phyloP scores from a whole-genome alignment of 768 basidiomycete species.

The Strobilomyces dryophilus region DNA sequence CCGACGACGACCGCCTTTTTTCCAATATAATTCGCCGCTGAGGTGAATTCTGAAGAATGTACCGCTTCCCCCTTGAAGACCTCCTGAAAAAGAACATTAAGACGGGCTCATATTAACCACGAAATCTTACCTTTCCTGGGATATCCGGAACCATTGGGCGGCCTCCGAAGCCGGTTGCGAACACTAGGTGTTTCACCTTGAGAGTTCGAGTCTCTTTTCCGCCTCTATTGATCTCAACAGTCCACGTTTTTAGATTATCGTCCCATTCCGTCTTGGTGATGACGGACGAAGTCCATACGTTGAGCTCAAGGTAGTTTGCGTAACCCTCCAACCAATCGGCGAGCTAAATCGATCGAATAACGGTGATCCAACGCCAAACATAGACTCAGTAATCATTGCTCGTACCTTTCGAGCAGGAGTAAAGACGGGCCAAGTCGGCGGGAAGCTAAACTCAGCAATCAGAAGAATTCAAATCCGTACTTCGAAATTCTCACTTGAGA shows the following conservation, averaged over 20 bases:
- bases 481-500: conserved; percentile 36
- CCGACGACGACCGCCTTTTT: conserved; percentile 68
- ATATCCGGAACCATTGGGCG: conserved; percentile 42
- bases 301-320: conserved; percentile 53
- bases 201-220: conserved; percentile 33
- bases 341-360: conserved; percentile 35
- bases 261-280: conserved; percentile 39
- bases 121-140: conserved; percentile 36
- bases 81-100: conserved; percentile 27
- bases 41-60: conserved; percentile 51
- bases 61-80: conserved; percentile 49
- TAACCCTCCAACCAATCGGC: conserved; percentile 66
- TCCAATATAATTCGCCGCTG: conserved; percentile 45
- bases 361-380: background rate
- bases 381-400: too few species aligned
- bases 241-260: conserved; percentile 40
- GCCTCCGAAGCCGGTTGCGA: conserved; percentile 51
- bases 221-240: conserved; percentile 37
- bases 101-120: background rate
- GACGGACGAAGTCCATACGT: conserved; percentile 57
- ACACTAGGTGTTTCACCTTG: conserved; percentile 47
- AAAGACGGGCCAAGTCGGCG: conserved; percentile 49
- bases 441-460: conserved; percentile 39
- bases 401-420: conserved; percentile 47
- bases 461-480: background rate